Percentiles rank a stretch among this genome's conserved stretches.
Evolutionary conservation across 2,329 filamentous ascomycete species (phyloP).

Genomic region (Plenodomus lindquistii): DNA sequence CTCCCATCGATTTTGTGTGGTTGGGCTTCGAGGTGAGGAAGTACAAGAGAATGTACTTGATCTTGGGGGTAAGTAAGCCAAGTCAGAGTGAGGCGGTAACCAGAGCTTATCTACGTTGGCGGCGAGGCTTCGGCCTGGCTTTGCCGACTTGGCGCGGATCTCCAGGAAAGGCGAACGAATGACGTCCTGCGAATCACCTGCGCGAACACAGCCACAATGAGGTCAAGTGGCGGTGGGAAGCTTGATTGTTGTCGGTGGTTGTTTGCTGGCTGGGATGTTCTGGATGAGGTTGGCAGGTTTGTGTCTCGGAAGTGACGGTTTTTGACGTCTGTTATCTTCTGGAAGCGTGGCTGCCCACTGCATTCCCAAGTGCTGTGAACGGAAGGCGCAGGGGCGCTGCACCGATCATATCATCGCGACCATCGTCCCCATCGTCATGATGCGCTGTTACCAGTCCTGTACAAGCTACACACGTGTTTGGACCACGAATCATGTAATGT

Average conservation of each 20-base stretch:
- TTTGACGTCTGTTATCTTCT: not conserved
- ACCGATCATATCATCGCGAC: not conserved
- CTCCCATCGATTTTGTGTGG: constrained; percentile 55
- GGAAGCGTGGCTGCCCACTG: not conserved
- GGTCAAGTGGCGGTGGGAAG: not conserved
- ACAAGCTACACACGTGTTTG: not conserved
- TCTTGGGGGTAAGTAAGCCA: constrained; percentile 5
- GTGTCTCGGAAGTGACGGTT: not conserved
- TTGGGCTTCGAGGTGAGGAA: constrained; percentile 10
- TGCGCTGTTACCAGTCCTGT: not conserved
- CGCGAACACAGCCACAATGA: not conserved
- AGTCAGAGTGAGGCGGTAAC: constrained; percentile 25
- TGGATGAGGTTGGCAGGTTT: not conserved
- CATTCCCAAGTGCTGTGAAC: not conserved
- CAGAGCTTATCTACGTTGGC: constrained; percentile 21
- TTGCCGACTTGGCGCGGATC: constrained; percentile 2
- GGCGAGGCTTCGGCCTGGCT: constrained; percentile 8
- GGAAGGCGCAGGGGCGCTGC: not conserved
- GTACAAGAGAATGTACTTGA: constrained; percentile 15
- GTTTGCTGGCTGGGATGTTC: not conserved
- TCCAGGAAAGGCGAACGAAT: constrained; percentile 4
- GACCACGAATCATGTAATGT: too few relatives aligned
- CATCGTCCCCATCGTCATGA: not conserved
- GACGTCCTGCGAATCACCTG: constrained; percentile 2
- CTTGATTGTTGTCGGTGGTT: not conserved